Evolutionary conservation across 1,139 yeast genomes (phyloP), one percentile per base, ranked within the genome.

Genomic region (Pichia kudriavzevii): DNA sequence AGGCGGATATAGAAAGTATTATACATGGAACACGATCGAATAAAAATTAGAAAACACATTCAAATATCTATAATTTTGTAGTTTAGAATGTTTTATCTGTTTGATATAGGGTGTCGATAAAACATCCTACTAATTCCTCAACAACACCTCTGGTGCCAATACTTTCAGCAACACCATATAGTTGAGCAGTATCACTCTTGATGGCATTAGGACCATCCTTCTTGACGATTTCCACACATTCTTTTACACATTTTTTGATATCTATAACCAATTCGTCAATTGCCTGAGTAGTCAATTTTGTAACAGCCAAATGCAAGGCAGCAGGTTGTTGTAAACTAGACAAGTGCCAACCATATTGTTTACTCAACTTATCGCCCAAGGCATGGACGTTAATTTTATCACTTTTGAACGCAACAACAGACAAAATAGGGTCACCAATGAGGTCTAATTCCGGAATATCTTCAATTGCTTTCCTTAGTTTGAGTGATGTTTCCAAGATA

Each of bases 111-210:
- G 84, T 68, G 56, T 91, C 95, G 32, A 88, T 61, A 53, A 87
- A 91, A 0, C 81, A 91, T 18, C 73, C 79, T 32, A 88, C 80
- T 18, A 88, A 59, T 39, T 70, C 66, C 42, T 81, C 94, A 4
- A 88, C 95, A n/a, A 91, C 77, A 2, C 94, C 93, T 0, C 77
- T 71, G 0, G 96, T 84, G 40, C 72, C 65, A 22, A 91, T 74
- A 51, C 91, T 82, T 6, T 95, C 96, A 1, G 97, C 97, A 32
- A 88, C 94, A 46, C 98, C 97, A 53, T 91, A 91, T 35, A 91
- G 56, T 1, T 93, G 94, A 15, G 95, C 91, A 3, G 94, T 84
- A 39, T 75, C 82, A 29, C 80, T 60, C 22, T 69, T 67, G 13
- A 64, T 57, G 3, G 60, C 59, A 31, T 58, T 47, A 7, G 55